phyloP scores from a whole-genome alignment of 108 stramenopile species.

The Mayamaea pseudoterrestris region DNA sequence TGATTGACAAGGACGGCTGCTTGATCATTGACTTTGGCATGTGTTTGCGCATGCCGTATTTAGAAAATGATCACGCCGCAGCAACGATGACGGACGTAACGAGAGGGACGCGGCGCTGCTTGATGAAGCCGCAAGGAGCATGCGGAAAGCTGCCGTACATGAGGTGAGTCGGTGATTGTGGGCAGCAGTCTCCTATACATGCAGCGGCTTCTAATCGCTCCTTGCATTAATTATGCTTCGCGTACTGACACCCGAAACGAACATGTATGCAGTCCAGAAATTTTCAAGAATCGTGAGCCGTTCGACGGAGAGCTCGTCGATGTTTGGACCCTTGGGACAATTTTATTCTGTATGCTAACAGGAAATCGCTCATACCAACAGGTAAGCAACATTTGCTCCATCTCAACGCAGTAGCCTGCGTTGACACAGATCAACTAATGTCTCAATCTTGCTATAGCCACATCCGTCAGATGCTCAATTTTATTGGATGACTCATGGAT shows the following conservation, averaged over 20 bases:
- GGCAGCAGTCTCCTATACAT: too few relatives aligned
- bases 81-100: constrained; percentile 5
- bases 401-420: too few relatives aligned
- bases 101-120: constrained; percentile 16
- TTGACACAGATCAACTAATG: too few relatives aligned
- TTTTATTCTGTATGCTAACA: constrained; percentile 78
- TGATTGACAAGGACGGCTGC: constrained; percentile 16
- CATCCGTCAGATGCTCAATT: constrained; percentile 38
- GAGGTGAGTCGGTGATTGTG: too few relatives aligned
- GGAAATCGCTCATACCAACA: constrained; percentile 68
- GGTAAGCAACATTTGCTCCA: too few relatives aligned
- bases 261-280: too few relatives aligned
- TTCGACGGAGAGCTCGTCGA: constrained; percentile 81
- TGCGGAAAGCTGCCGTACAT: constrained; percentile 81
- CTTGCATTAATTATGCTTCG: too few relatives aligned
- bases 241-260: too few relatives aligned
- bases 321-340: constrained; percentile 80
- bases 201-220: too few relatives aligned
- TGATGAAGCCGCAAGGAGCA: constrained; percentile 35
- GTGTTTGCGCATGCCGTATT: constrained; percentile 46
- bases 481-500: constrained; percentile 41
- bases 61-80: constrained; percentile 11
- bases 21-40: constrained; percentile 58
- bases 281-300: constrained; percentile 19
- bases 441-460: too few relatives aligned